A percentile compares a stretch with the other conserved stretches of the same genome.
These are phyloP conservation scores for Coniochaeta pulveracea DNA, from an alignment of 2,329 filamentous ascomycete genomes.

Conservation along the genomic window DNA sequence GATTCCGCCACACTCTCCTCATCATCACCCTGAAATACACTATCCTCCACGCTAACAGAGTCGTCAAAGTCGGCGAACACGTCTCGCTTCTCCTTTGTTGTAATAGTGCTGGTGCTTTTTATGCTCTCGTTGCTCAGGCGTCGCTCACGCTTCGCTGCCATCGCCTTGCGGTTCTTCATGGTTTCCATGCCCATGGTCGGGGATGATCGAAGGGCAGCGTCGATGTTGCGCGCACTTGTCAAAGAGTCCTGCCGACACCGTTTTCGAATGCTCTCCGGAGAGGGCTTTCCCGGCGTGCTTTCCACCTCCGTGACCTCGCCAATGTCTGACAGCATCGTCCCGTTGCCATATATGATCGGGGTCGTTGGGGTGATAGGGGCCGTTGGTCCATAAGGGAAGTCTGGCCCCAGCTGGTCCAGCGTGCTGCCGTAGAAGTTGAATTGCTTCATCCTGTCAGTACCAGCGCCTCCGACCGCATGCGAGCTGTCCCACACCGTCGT, in stretches of 20 bases:
- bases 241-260: slow-evolving; percentile 17
- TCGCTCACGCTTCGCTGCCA: slow-evolving; percentile 31
- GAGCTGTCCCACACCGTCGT: slow-evolving; percentile 40
- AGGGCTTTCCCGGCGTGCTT: slow-evolving; percentile 31
- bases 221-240: slow-evolving; percentile 18
- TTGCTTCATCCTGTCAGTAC: slow-evolving; percentile 27
- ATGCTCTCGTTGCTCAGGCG: slow-evolving; percentile 43
- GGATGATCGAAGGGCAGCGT: slow-evolving; percentile 28
- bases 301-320: slow-evolving; percentile 43
- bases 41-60: slow-evolving; percentile 48
- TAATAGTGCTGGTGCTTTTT: slow-evolving; percentile 51
- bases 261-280: slow-evolving; percentile 24
- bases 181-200: slow-evolving; percentile 31
- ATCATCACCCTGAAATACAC: slow-evolving; percentile 55
- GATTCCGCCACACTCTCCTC: slow-evolving; percentile 54
- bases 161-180: slow-evolving; percentile 29
- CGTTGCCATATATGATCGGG: slow-evolving; percentile 58
- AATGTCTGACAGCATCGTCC: slow-evolving; percentile 59
- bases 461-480: slow-evolving; percentile 19
- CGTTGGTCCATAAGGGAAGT: slow-evolving; percentile 17
- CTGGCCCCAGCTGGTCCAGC: slow-evolving; percentile 22
- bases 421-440: slow-evolving; percentile 28
- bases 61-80: slow-evolving; percentile 53
- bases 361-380: slow-evolving; percentile 41
- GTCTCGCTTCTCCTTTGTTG: slow-evolving; percentile 32